These are phyloP conservation scores for Verticillium nonalfalfae DNA, from an alignment of 2,329 filamentous ascomycete species.

Conservation along the genomic window DNA sequence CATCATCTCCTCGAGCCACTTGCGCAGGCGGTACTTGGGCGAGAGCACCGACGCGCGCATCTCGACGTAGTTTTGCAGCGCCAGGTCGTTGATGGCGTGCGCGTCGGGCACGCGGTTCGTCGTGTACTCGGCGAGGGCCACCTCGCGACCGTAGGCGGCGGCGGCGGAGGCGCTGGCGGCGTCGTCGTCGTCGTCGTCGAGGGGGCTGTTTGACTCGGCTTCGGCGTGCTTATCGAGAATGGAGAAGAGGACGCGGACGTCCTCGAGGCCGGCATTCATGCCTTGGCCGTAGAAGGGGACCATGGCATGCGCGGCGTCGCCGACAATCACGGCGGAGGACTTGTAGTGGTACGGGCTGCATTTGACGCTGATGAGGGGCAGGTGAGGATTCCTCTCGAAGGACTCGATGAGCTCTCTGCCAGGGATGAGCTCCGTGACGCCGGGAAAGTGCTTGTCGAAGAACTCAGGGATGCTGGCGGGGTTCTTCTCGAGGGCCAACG, in stretches of 20 bases:
- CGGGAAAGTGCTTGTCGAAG: slow-evolving; percentile 81
- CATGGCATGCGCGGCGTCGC: slow-evolving; percentile 95
- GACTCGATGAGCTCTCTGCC: slow-evolving; percentile 63
- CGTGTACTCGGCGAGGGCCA: slow-evolving; percentile 73
- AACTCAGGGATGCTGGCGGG: slow-evolving; percentile 58
- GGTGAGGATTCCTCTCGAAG: slow-evolving; percentile 77
- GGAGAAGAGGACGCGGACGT: slow-evolving; percentile 82
- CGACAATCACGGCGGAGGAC: slow-evolving; percentile 74
- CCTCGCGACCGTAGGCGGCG: slow-evolving; percentile 53
- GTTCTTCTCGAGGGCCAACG: slow-evolving; percentile 58
- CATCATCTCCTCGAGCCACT: slow-evolving; percentile 79
- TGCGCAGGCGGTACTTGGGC: slow-evolving; percentile 70
- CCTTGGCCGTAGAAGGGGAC: slow-evolving; percentile 98
- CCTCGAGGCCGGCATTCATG: slow-evolving; percentile 94
- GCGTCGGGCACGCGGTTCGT: slow-evolving; percentile 68
- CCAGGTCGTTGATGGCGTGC: slow-evolving; percentile 86
- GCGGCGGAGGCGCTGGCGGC: slow-evolving; percentile 44
- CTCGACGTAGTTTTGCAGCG: slow-evolving; percentile 85
- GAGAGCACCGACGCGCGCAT: slow-evolving; percentile 85
- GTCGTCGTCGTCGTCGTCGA: slow-evolving; percentile 22
- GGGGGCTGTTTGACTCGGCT: slow-evolving; percentile 36
- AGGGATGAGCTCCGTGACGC: slow-evolving; percentile 68
- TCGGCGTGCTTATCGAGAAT: slow-evolving; percentile 63
- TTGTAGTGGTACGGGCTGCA: slow-evolving; percentile 81
- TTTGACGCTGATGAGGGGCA: slow-evolving; percentile 90